Evolutionary conservation across 1,284 basidiomycete species (phyloP), one percentile per base, ranked within the genome.

Genomic region (Trametes pubescens): DNA sequence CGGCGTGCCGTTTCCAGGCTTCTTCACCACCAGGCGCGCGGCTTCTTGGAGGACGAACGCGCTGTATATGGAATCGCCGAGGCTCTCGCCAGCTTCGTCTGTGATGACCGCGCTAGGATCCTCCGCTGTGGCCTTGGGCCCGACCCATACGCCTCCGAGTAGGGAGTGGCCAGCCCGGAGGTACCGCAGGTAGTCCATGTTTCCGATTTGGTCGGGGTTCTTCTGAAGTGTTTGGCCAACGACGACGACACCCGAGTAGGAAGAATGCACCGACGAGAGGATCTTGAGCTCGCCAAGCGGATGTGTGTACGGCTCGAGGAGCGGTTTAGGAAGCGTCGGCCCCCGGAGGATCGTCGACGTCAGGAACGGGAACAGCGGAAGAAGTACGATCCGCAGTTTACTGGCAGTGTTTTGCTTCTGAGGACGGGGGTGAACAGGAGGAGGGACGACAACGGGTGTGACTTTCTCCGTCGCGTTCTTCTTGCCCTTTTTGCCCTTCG

Each of bases 31-130:
- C 18, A 97, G 77, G 16, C 92, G 83, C 18, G 82, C 87, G 0
- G 92, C 91, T 73, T 97, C 95, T 74, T 98, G 95, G 21, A 96
- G 74, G 3, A 93, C 82, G 74, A 98, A 97, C 0, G 94, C 85
- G 14, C 82, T 84, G 74, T 96, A 96, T 57, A 96, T 90, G 0
- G 93, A 93, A 70, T 91, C 87, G 13, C 91, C 91, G 1, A 93
- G 76, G 4, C 78, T 79, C 5, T 77, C 80, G 3, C 86, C 86
- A 55, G 79, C 76, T 14, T 80, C 82, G 67, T 94, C 92, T 51
- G 77, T 70, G 5, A 65, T 48, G 68, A 74, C 80, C 9, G 70
- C 71, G 32, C 80, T 79, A 35, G 75, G 68, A 54, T 81, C 74
- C 62, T 82, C 79, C 24, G 85, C 66, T 9, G 80, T 78, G 21